A percentile compares a stretch with the other conserved stretches of the same genome.
Conservation (phyloP, 2,329 filamentous ascomycete species). For the Monosporascus sp. region DNA sequence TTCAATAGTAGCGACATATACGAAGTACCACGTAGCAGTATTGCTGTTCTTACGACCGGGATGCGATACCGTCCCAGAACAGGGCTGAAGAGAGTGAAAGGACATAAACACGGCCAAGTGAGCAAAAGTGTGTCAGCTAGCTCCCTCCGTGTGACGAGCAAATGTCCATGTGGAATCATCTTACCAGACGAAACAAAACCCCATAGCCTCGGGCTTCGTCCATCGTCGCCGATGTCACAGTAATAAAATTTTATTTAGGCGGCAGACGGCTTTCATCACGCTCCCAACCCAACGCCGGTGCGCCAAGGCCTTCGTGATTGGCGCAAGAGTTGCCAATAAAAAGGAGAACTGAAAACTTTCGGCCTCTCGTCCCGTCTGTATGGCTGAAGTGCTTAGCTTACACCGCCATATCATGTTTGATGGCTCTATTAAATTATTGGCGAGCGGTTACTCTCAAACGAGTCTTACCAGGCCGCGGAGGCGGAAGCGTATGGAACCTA, state of each 20-base stretch:
- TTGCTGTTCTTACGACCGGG: too few relatives aligned
- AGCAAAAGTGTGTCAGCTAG: neutral
- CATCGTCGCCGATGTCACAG: neutral
- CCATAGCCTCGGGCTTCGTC: neutral
- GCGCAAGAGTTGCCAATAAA: neutral
- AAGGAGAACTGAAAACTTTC: neutral
- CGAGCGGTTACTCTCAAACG: neutral
- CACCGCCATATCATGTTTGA: neutral
- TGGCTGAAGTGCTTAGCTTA: neutral
- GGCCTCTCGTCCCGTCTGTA: neutral
- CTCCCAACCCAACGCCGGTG: neutral
- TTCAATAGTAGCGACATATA: too few relatives aligned
- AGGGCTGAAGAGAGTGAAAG: neutral
- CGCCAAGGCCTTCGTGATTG: neutral
- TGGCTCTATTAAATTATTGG: neutral
- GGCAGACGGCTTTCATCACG: conserved; percentile 1
- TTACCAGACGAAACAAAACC: neutral
- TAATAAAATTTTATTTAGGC: neutral
- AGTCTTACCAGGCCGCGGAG: neutral
- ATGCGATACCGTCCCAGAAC: neutral
- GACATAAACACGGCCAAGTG: neutral
- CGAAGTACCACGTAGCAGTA: too few relatives aligned
- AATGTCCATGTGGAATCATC: neutral
- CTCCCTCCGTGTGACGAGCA: neutral
- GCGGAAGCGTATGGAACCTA: neutral